These are phyloP conservation scores for Angomonas deanei DNA, from an alignment of 208 protist genomes.

Conservation along the genomic window DNA sequence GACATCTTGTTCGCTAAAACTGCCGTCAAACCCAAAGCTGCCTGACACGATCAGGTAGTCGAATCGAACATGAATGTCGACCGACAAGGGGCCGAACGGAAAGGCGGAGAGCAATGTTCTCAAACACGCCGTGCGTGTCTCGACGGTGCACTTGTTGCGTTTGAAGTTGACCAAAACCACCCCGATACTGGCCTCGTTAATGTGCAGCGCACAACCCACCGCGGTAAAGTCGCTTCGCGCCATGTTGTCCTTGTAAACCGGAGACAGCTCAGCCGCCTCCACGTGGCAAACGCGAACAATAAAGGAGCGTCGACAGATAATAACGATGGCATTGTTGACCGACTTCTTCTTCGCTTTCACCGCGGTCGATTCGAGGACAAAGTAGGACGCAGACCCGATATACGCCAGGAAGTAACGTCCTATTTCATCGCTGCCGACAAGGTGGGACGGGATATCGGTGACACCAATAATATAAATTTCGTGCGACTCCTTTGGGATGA, in stretches of 20 bases:
- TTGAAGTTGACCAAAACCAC: constrained; percentile 50
- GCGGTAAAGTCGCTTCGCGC: constrained; percentile 39
- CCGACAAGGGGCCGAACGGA: constrained; percentile 35
- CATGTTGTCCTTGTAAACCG: constrained; percentile 21
- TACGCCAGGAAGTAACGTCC: constrained; percentile 49
- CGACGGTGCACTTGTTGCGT: constrained; percentile 10
- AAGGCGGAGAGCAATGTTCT: constrained; percentile 47
- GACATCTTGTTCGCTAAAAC: constrained; percentile 44
- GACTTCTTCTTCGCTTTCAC: constrained; percentile 27
- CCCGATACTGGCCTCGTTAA: constrained; percentile 59
- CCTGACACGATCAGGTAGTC: constrained; percentile 73
- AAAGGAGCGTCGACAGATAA: constrained; percentile 60
- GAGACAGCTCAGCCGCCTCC: constrained; percentile 34
- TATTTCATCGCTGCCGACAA: constrained; percentile 45
- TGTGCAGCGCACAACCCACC: constrained; percentile 39
- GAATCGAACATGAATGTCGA: constrained; percentile 59
- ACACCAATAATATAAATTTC: constrained; percentile 75
- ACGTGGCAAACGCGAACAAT: constrained; percentile 59
- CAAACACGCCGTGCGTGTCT: constrained; percentile 30
- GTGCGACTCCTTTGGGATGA: constrained; percentile 55
- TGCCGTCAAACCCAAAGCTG: constrained; percentile 49
- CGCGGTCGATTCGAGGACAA: constrained; percentile 44
- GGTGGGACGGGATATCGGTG: constrained; percentile 35
- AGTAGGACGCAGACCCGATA: constrained; percentile 36
- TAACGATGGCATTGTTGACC: constrained; percentile 43